Percentiles rank a stretch among this genome's conserved stretches.
phyloP scores from a whole-genome alignment of 768 basidiomycete species.

The Suillus alpinus region DNA sequence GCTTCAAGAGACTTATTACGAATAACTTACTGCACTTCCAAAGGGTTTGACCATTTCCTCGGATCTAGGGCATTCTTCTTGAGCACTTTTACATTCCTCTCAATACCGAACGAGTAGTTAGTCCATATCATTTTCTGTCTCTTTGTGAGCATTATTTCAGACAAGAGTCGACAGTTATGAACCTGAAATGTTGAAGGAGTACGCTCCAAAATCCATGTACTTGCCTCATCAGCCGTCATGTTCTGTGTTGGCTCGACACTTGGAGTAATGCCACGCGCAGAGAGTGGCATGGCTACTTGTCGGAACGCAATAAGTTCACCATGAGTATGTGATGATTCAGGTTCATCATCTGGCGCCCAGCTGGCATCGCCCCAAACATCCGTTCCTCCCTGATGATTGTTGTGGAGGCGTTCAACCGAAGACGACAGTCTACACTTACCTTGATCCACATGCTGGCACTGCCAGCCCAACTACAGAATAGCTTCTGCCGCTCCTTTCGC shows the following conservation, averaged over 20 bases:
- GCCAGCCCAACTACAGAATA: slow-evolving; percentile 95
- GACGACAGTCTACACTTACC: slow-evolving; percentile 34
- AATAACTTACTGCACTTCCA: slow-evolving; percentile 62
- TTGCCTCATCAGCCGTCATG: slow-evolving; percentile 76
- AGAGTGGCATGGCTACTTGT: slow-evolving; percentile 12
- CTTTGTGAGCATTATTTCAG: slow-evolving; percentile 1
- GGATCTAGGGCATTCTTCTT: slow-evolving; percentile 68
- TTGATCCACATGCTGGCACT: slow-evolving; percentile 94
- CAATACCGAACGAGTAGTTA: slow-evolving; percentile 90
- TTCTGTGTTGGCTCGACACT: slow-evolving; percentile 39
- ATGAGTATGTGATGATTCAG: slow-evolving; percentile 55
- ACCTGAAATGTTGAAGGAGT: slow-evolving; percentile 84
- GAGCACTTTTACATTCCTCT: slow-evolving; percentile 65
- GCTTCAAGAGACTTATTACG: not conserved
- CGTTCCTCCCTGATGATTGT: slow-evolving; percentile 63
- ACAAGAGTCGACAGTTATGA: slow-evolving; percentile 8
- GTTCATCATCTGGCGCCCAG: slow-evolving; percentile 78
- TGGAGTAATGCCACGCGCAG: slow-evolving; percentile 8
- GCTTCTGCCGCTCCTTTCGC: slow-evolving; percentile 77
- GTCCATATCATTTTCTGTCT: slow-evolving; percentile 71
- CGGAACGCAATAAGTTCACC: slow-evolving; percentile 86
- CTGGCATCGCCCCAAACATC: slow-evolving; percentile 77
- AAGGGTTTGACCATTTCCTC: slow-evolving; percentile 90
- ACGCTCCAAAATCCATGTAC: slow-evolving; percentile 76
- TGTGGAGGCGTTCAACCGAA: not conserved